Conservation (phyloP, 176 grass and related monocot genomes). For the Aegilops speltoides region DNA sequence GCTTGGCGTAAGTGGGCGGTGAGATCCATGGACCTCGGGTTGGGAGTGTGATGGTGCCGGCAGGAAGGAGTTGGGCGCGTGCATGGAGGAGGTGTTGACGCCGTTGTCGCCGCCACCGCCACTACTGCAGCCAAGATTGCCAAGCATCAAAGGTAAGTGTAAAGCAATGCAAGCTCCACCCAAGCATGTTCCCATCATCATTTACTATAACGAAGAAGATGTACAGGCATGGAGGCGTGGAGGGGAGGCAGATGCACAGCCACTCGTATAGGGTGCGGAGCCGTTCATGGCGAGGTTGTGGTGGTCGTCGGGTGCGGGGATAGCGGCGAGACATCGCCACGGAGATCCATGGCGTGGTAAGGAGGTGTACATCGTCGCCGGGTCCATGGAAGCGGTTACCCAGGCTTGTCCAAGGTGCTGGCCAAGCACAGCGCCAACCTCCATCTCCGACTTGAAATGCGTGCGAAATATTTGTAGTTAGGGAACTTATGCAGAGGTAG, state of each 20-base stretch:
- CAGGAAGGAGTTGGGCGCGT: neutral
- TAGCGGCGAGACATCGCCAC: slow-evolving; percentile 47
- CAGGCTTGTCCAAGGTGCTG: neutral
- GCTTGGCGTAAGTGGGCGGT: neutral
- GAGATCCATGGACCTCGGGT: neutral
- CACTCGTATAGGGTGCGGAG: slow-evolving; percentile 49
- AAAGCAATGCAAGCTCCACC: no score
- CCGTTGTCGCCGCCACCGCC: slow-evolving; percentile 28
- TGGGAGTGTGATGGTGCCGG: no score
- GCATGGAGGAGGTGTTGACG: slow-evolving; percentile 36
- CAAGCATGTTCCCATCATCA: no score
- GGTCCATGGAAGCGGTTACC: neutral
- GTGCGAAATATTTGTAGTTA: no score
- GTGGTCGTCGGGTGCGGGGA: slow-evolving; percentile 27
- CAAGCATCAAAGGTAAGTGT: neutral
- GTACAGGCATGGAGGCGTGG: slow-evolving; percentile 28
- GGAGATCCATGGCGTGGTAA: slow-evolving; percentile 12
- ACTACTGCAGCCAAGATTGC: slow-evolving; percentile 22
- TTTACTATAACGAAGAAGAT: no score
- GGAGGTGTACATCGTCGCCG: slow-evolving; percentile 26
- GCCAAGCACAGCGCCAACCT: slow-evolving; percentile 20
- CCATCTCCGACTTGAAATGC: neutral
- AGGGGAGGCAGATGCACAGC: slow-evolving; percentile 34
- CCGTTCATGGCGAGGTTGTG: slow-evolving; percentile 16
- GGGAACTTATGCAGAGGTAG: no score